Evolutionary conservation across 768 basidiomycete species (phyloP).

Genomic region (Tricholoma sp.): DNA sequence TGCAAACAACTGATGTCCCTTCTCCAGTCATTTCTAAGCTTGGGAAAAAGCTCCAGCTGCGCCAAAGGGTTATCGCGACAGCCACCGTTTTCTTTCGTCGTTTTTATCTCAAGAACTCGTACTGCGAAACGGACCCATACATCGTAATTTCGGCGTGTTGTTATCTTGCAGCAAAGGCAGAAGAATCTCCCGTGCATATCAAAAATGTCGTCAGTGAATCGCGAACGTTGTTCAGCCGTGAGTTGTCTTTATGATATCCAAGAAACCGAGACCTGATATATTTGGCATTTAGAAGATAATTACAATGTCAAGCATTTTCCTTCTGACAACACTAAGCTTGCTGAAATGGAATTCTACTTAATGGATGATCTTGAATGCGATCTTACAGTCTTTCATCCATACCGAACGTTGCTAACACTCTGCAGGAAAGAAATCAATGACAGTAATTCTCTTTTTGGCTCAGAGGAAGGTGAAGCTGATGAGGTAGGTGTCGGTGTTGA

Average conservation of each 20-base stretch:
- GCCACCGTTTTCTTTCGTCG: constrained; percentile 93
- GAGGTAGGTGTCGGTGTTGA: constrained; percentile 46
- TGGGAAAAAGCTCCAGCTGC: constrained; percentile 73
- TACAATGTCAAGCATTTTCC: constrained; percentile 79
- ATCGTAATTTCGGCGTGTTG: constrained; percentile 90
- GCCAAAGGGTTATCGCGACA: constrained; percentile 90
- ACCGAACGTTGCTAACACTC: constrained; percentile 78
- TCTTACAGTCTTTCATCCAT: constrained; percentile 90
- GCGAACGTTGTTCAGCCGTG: constrained; percentile 67
- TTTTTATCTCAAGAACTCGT: constrained; percentile 95
- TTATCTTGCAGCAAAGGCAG: constrained; percentile 95
- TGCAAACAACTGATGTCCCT: neutral
- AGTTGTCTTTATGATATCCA: constrained; percentile 17
- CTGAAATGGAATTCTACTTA: constrained; percentile 99
- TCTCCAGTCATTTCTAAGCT: constrained; percentile 75
- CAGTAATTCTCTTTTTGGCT: constrained; percentile 32
- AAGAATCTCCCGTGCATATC: constrained; percentile 93
- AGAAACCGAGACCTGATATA: neutral
- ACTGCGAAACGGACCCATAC: constrained; percentile 94
- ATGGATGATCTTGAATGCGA: constrained; percentile 97
- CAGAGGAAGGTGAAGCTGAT: constrained; percentile 52
- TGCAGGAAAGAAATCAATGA: constrained; percentile 54
- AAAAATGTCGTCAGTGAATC: constrained; percentile 88
- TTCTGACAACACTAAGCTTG: constrained; percentile 84
- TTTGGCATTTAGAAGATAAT: constrained; percentile 41